Evolutionary conservation across 2,329 filamentous ascomycete species (phyloP).

Genomic region (Paecilomyces variotii): DNA sequence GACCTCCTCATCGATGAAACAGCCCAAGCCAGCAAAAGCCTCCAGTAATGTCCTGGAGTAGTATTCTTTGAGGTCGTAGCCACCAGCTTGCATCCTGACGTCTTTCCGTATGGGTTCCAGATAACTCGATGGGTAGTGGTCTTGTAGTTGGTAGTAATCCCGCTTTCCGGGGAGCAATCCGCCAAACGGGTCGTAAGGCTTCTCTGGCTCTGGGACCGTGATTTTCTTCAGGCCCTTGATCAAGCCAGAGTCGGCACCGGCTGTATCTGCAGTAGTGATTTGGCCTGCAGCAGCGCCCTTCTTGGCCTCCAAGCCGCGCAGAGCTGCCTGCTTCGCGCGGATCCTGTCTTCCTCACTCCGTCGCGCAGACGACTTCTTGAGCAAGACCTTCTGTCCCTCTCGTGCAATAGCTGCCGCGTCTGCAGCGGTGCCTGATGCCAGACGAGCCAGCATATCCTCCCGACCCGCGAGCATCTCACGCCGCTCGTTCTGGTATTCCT

Average conservation of each 20-base stretch:
- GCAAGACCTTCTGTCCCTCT: slow-evolving; percentile 51
- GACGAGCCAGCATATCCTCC: slow-evolving; percentile 61
- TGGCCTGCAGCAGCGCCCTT: slow-evolving; percentile 14
- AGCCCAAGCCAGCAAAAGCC: slow-evolving; percentile 80
- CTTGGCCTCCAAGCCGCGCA: slow-evolving; percentile 26
- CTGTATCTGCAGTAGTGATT: slow-evolving; percentile 16
- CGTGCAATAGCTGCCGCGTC: slow-evolving; percentile 50
- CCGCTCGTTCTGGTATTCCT: slow-evolving; percentile 65
- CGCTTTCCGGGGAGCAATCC: slow-evolving; percentile 57
- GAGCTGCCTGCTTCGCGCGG: slow-evolving; percentile 36
- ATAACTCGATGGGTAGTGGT: slow-evolving; percentile 67
- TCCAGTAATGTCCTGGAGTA: slow-evolving; percentile 74
- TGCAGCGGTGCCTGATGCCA: slow-evolving; percentile 54
- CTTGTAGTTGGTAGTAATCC: slow-evolving; percentile 62
- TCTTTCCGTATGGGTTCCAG: slow-evolving; percentile 61
- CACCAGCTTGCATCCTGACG: slow-evolving; percentile 62
- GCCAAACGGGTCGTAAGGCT: slow-evolving; percentile 82
- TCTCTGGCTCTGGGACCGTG: slow-evolving; percentile 54
- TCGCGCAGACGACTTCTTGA: slow-evolving; percentile 61
- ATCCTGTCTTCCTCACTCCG: slow-evolving; percentile 48
- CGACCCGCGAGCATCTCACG: slow-evolving; percentile 55
- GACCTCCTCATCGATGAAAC: slow-evolving; percentile 74
- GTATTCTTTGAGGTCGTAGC: slow-evolving; percentile 77
- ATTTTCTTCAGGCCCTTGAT: slow-evolving; percentile 74
- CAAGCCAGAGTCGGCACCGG: slow-evolving; percentile 32